These are phyloP conservation scores for Asclepias syriaca DNA, from an alignment of 257 asterid genomes.

Conservation along the genomic window DNA sequence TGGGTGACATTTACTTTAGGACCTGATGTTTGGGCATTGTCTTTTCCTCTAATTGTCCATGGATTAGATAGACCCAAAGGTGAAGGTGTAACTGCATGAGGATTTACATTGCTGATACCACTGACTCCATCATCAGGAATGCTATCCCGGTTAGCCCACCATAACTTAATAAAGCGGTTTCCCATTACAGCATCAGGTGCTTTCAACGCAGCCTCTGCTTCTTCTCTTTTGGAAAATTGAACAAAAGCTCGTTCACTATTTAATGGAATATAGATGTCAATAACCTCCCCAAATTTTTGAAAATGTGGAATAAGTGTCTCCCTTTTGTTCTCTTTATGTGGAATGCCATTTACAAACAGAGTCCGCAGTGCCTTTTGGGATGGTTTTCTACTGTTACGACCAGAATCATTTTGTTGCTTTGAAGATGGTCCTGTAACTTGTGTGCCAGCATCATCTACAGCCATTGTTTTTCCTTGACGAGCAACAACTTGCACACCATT, in stretches of 20 bases:
- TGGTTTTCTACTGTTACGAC: conserved; percentile 48
- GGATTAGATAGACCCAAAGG: conserved; percentile 33
- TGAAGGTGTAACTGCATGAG: conserved; percentile 8
- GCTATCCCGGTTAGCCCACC: conserved; percentile 96
- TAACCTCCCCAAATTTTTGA: conserved; percentile 81
- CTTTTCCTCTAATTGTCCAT: conserved; percentile 44
- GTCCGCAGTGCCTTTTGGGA: conserved; percentile 77
- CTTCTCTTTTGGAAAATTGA: conserved; percentile 85
- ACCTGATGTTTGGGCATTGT: conserved; percentile 35
- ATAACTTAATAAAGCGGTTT: conserved; percentile 88
- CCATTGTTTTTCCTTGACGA: conserved; percentile 35
- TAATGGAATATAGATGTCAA: conserved; percentile 71
- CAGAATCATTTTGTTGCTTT: conserved; percentile 45
- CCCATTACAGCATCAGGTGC: conserved; percentile 99
- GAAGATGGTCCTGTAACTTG: conserved; percentile 40
- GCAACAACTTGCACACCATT: conserved; percentile 32
- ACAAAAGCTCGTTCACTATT: conserved; percentile 79
- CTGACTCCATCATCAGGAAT: conserved; percentile 55
- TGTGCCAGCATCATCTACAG: conserved; percentile 37
- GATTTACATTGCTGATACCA: conserved; percentile 22
- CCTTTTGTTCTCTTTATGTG: conserved; percentile 75
- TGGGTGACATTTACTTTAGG: conserved; percentile 33
- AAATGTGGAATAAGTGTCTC: conserved; percentile 91
- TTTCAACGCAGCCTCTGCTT: conserved; percentile 80
- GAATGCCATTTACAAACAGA: conserved; percentile 71